Conservation (phyloP, 2,329 filamentous ascomycete species). For the Aspergillus sp. region DNA sequence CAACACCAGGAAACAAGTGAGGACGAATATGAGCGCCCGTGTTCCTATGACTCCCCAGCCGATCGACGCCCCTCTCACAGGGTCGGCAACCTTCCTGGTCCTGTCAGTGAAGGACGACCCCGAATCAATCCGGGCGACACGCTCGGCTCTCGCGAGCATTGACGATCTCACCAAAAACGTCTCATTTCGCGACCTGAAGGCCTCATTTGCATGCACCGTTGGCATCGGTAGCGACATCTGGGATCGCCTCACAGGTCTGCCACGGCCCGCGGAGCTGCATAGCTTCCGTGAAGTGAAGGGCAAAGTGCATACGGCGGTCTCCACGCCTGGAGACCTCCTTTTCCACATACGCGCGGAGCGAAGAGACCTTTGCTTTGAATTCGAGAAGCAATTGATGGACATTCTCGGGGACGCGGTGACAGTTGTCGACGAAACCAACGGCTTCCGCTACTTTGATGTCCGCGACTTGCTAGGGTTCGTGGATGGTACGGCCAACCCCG, state of each 20-base stretch:
- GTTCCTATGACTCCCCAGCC: constrained; percentile 32
- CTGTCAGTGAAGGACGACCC: constrained; percentile 37
- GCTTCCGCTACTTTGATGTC: constrained; percentile 60
- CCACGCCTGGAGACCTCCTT: constrained; percentile 56
- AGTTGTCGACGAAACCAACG: constrained; percentile 53
- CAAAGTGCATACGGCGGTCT: constrained; percentile 49
- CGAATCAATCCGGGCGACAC: constrained; percentile 40
- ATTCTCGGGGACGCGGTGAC: constrained; percentile 47
- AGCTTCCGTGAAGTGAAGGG: constrained; percentile 51
- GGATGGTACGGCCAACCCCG: constrained; percentile 59
- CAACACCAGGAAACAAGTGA: not conserved
- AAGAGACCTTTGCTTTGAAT: constrained; percentile 57
- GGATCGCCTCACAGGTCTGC: constrained; percentile 46
- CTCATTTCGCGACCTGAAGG: constrained; percentile 47
- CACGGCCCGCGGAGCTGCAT: constrained; percentile 52
- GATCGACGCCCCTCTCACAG: constrained; percentile 52
- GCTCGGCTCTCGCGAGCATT: constrained; percentile 45
- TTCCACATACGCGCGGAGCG: constrained; percentile 60
- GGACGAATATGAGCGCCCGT: constrained; percentile 1
- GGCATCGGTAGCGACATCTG: constrained; percentile 55
- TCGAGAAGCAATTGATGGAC: constrained; percentile 55
- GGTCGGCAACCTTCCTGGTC: constrained; percentile 54
- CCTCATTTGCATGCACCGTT: constrained; percentile 52
- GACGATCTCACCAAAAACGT: constrained; percentile 53
- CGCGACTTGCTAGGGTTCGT: constrained; percentile 60